Percentiles rank a stretch among this genome's conserved stretches.
phyloP scores from a whole-genome alignment of 345 rosid genomes.

The Microthlaspi erraticum region DNA sequence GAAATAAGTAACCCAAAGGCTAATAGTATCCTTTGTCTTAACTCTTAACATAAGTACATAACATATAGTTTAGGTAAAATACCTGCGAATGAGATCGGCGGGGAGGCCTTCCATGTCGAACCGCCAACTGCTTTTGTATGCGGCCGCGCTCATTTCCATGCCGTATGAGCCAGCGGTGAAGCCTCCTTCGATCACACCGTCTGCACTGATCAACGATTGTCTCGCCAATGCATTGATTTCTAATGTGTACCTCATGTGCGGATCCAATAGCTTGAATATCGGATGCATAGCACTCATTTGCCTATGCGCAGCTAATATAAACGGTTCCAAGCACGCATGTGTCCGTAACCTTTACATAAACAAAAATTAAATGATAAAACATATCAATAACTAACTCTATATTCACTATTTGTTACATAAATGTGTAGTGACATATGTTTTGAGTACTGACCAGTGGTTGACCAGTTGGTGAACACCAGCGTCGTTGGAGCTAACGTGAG shows the following conservation, averaged over 20 bases:
- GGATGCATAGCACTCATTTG: constrained; percentile 98
- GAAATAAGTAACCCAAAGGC: neutral
- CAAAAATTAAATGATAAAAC: neutral
- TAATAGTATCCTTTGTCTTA: neutral
- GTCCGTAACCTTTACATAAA: constrained; percentile 55
- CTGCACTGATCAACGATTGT: constrained; percentile 71
- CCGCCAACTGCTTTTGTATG: constrained; percentile 71
- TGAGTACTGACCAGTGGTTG: constrained; percentile 65
- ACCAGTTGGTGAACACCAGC: constrained; percentile 95
- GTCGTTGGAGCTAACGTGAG: constrained; percentile 92
- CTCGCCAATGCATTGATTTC: constrained; percentile 91
- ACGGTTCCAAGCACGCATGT: constrained; percentile 89
- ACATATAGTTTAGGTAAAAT: constrained; percentile 35
- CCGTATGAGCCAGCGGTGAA: constrained; percentile 92
- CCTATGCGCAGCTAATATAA: constrained; percentile 89
- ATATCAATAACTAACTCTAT: neutral
- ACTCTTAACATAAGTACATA: too few relatives aligned
- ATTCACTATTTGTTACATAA: neutral
- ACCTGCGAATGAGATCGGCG: constrained; percentile 95
- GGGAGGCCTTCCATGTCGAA: constrained; percentile 94
- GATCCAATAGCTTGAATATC: constrained; percentile 84
- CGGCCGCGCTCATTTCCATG: constrained; percentile 90
- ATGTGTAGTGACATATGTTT: neutral
- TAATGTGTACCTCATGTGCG: constrained; percentile 91
- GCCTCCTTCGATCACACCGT: constrained; percentile 83